Percentiles rank a stretch among this genome's conserved stretches.
Evolutionary conservation across 148 eudicot species (phyloP).

Genomic region (Nepenthes gracilis): DNA sequence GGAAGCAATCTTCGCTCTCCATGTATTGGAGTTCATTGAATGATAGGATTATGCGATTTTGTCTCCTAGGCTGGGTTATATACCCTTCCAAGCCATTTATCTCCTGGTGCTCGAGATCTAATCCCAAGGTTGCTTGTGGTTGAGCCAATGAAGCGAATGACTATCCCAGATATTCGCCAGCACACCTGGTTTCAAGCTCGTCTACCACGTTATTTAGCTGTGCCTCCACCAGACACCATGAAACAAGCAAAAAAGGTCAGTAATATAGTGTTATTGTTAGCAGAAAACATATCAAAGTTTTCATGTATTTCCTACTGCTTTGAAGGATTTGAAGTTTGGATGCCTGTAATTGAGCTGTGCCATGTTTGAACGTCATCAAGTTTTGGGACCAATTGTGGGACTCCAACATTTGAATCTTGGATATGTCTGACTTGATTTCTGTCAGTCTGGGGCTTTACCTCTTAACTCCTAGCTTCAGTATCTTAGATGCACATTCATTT

Average conservation of each 20-base stretch:
- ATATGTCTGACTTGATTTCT: too few species aligned
- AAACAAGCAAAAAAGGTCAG: slow-evolving; percentile 90
- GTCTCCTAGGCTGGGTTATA: slow-evolving; percentile 78
- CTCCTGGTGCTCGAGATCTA: slow-evolving; percentile 83
- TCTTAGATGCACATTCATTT: too few species aligned
- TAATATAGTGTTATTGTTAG: not conserved
- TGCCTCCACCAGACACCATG: slow-evolving; percentile 88
- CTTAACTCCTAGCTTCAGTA: too few species aligned
- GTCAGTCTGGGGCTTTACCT: too few species aligned
- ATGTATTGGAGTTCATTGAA: not conserved
- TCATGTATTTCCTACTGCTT: too few species aligned
- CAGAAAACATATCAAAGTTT: too few species aligned
- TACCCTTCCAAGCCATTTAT: slow-evolving; percentile 93
- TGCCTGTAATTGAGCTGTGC: too few species aligned
- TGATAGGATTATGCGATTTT: not conserved
- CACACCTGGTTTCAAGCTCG: slow-evolving; percentile 91
- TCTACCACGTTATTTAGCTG: slow-evolving; percentile 95
- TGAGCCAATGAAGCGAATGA: slow-evolving; percentile 89
- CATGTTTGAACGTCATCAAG: too few species aligned
- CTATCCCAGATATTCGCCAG: slow-evolving; percentile 81
- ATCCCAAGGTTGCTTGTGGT: slow-evolving; percentile 96
- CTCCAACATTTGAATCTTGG: too few species aligned
- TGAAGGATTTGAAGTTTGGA: too few species aligned
- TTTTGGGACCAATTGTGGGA: too few species aligned
- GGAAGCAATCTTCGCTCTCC: too few species aligned